Evolutionary conservation across 805 yeast genomes (phyloP).

Genomic region (Starmerella roubikii): DNA sequence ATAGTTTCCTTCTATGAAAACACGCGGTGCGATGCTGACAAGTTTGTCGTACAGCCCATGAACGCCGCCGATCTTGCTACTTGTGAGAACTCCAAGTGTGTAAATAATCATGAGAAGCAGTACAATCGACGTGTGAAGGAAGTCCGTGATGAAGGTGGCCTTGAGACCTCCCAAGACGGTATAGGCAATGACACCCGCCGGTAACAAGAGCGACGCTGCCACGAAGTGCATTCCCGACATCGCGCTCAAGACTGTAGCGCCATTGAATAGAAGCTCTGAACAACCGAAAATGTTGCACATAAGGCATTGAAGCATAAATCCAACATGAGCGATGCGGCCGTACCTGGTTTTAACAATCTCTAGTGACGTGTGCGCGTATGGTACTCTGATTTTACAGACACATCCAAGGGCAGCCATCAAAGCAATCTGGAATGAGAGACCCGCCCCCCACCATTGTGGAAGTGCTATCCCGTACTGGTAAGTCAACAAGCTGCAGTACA

Average conservation of each 20-base stretch:
- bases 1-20: conserved; percentile 26
- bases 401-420: conserved; percentile 21
- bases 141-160: conserved; percentile 40
- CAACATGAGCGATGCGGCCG: conserved; percentile 29
- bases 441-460: conserved; percentile 23
- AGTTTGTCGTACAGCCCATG: conserved; percentile 33
- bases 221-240: conserved; percentile 35
- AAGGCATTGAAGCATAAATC: conserved; percentile 28
- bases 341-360: conserved; percentile 30
- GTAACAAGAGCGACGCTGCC: conserved; percentile 35
- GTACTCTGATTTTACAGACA: conserved; percentile 15
- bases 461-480: conserved; percentile 27
- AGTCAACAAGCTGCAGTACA: conserved; percentile 25
- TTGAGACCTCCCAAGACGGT: conserved; percentile 39
- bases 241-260: conserved; percentile 22
- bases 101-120: conserved; percentile 29
- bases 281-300: conserved; percentile 1
- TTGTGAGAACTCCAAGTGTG: conserved; percentile 27
- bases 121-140: conserved; percentile 37
- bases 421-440: conserved; percentile 18
- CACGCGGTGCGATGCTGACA: conserved; percentile 24
- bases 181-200: conserved; percentile 37
- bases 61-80: conserved; percentile 33
- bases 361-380: conserved; percentile 26
- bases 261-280: neutral